Evolutionary conservation across 352 stramenopile species (phyloP), one percentile per base, ranked within the genome.

Genomic region (Aphanomyces invadans): DNA sequence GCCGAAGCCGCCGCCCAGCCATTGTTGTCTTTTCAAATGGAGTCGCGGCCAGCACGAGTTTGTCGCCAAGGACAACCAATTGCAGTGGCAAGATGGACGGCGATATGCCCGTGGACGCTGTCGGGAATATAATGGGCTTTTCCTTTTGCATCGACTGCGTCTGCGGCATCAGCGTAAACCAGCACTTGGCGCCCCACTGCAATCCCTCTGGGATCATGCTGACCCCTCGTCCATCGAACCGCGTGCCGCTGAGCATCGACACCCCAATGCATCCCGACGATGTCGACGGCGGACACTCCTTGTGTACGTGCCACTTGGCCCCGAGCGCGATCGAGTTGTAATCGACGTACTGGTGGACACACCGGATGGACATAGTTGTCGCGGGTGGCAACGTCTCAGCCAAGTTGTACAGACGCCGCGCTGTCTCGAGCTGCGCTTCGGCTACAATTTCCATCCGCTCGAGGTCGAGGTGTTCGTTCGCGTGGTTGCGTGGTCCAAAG

Each of bases 1-100:
- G 53, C 28, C 82, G 82, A 17, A 95, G 67, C 4, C 85, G 74
- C 25, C 85, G 75, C 7, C 86, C 86, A 26, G 85, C 81, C 86
- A 95, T 95, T 0, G 86, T 94, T 19, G 86, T 92, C 51, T 76
- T 75, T 62, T 95, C 86, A 65, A 95, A 95, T 28, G 86, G 86
- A 44, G 90, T 73, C 4, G 82, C 85, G 0, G 80, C 83, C 44
- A 95, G 68, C 28, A 80, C 74, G 2, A 95, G 70, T 2, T 69
- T 72, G 12, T 80, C 74, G 2, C 70, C 83, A 25, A 95, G 74
- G 7, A 74, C 49, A 48, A 92, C 79, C 0, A 94, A 45, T 67
- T 95, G 86, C 42, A 95, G 62, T 2, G 84, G 84, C 3, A 95
- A 66, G 9, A 90, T 65, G 25, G 73, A 76, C 1, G 86, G 86